Evolutionary conservation across 306 rosid genomes (phyloP).

Genomic region (Dryas alaskensis): DNA sequence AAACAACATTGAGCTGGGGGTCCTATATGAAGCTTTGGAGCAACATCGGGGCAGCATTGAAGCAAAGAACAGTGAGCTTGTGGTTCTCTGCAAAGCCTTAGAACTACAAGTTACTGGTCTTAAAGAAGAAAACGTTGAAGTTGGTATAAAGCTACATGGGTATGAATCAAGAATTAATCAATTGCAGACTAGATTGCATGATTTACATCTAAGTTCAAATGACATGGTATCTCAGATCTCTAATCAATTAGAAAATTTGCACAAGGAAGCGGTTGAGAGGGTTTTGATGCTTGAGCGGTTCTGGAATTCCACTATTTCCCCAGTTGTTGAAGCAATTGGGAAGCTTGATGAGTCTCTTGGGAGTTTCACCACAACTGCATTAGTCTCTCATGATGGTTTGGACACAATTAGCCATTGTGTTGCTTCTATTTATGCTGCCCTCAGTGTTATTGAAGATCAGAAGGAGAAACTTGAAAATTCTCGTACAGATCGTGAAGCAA

Average conservation of each 20-base stretch:
- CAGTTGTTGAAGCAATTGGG: conserved; percentile 49
- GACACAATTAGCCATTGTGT: conserved; percentile 34
- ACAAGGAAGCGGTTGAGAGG: conserved; percentile 58
- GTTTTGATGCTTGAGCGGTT: conserved; percentile 55
- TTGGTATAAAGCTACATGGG: conserved; percentile 51
- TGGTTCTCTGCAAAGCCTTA: conserved; percentile 46
- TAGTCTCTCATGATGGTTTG: conserved; percentile 26
- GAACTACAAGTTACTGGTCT: conserved; percentile 44
- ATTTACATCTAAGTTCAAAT: conserved; percentile 53
- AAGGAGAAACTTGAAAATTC: conserved; percentile 60
- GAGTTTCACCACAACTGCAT: conserved; percentile 28
- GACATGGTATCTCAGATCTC: conserved; percentile 55
- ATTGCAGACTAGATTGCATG: conserved; percentile 47
- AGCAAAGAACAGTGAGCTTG: conserved; percentile 52
- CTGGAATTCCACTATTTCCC: conserved; percentile 49
- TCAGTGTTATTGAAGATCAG: conserved; percentile 60
- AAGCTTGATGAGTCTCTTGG: conserved; percentile 65
- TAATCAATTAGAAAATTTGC: conserved; percentile 57
- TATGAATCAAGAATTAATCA: conserved; percentile 55
- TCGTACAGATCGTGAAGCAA: conserved; percentile 43
- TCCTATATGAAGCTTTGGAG: conserved; percentile 65
- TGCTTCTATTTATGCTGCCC: conserved; percentile 58
- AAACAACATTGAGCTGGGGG: conserved; percentile 62
- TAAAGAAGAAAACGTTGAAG: conserved; percentile 46
- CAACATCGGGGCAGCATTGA: conserved; percentile 49